Evolutionary conservation across 1,284 basidiomycete species (phyloP), one percentile per base, ranked within the genome.

Genomic region (Anthracocystis walkeri): DNA sequence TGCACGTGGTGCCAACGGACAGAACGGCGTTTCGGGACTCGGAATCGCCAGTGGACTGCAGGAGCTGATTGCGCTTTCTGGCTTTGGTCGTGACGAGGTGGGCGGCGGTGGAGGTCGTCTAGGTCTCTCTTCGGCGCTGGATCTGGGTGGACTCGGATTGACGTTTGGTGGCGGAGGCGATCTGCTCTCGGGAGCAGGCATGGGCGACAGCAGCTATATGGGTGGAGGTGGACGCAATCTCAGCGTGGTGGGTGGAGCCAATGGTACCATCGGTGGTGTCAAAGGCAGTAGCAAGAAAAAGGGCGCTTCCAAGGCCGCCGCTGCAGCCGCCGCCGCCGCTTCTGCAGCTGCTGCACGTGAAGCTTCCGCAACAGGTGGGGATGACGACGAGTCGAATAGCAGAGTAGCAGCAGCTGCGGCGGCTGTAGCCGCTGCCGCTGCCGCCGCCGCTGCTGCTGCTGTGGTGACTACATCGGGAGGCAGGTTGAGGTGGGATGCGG

Each of bases 401-500:
- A 40, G 68, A 25, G 65, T 70, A 12, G 71, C 78, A 23, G 63
- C 78, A 42, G 74, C 68, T 25, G 68, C 68, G 8, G 69, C 64
- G 20, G 77, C 75, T 2, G 63, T 65, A 0, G 56, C 68, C 18
- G 66, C 77, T 0, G 70, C 70, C 1, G 67, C 79, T 1, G 79
- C 66, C 0, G 67, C 63, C 2, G 72, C 65, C 0, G 73, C 70
- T 0, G 63, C 72, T 14, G 78, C 79, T 10, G 72, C 81, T 1
- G 69, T 82, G 7, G 44, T 79, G 18, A 71, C 66, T 14, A 75
- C 75, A 14, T 69, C 75, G 31, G 82, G 81, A 25, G 82, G 82
- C 41, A 66, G 82, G 31, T 56, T 83, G 44, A 61, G 81, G 31
- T 84, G 81, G 81, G 83, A 84, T 60, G 76, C 77, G 18, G 82